A percentile compares a stretch with the other conserved stretches of the same genome.
Evolutionary conservation across 495 filamentous ascomycete genomes (phyloP).

Genomic region (Penicillium cosmopolitanum): DNA sequence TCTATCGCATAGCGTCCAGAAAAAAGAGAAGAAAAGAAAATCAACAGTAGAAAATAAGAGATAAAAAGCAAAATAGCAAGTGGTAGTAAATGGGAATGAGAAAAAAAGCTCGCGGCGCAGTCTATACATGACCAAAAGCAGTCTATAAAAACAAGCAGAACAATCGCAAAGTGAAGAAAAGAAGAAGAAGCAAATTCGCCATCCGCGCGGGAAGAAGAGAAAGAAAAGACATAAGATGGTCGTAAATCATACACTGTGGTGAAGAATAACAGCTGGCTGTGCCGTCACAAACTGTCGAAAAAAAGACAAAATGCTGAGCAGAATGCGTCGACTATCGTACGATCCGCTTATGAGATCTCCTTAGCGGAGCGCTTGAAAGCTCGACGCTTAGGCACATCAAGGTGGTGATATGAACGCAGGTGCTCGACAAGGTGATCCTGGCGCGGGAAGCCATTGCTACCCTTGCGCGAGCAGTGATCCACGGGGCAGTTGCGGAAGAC

Average conservation of each 20-base stretch:
- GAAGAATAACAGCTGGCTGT: not conserved
- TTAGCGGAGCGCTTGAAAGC: conserved; percentile 38
- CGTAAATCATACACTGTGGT: conserved; percentile 11
- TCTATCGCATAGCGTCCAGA: not conserved
- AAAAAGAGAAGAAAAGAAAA: not conserved
- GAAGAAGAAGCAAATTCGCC: conserved; percentile 2
- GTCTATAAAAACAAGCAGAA: conserved; percentile 2
- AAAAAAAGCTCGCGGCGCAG: not conserved
- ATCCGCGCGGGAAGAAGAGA: not conserved
- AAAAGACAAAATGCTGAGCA: not conserved
- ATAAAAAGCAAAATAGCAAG: not conserved
- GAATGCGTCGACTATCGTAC: conserved; percentile 2
- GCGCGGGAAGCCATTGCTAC: conserved; percentile 77
- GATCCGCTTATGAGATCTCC: conserved; percentile 19
- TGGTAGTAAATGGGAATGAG: not conserved
- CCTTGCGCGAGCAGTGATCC: conserved; percentile 77
- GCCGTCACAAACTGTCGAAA: conserved; percentile 4
- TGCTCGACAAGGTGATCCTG: conserved; percentile 91
- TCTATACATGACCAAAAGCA: conserved; percentile 2
- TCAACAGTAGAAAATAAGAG: not conserved
- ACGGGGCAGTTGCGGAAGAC: conserved; percentile 78
- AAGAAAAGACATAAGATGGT: conserved; percentile 6
- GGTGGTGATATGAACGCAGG: conserved; percentile 73
- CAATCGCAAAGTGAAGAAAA: not conserved
- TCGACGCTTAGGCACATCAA: conserved; percentile 52